Base-by-base conservation (phyloP, 768 basidiomycete genomes). In the Leccinum rimulosum region DNA sequence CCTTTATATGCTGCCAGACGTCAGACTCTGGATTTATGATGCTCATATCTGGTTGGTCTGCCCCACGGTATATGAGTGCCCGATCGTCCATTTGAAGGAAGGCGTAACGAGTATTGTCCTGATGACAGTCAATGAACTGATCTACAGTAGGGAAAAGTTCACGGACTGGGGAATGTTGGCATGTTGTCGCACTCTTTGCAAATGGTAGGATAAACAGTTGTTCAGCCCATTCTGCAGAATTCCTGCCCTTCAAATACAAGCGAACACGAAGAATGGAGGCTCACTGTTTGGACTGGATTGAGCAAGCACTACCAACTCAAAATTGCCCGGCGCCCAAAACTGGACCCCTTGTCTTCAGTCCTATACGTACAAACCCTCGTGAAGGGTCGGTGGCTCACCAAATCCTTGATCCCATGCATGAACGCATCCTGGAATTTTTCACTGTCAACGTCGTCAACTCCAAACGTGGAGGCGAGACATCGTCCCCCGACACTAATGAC, bases 1-100 rank as follows among this genome's bases (percentile, higher is more conserved):
- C 93, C 83, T 95, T 96, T 73, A 98, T 89, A 74, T 91, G 90
- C 66, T 98, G 94, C 95, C 96, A 98, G 17, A 98, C 95, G 67
- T 98, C 95, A 4, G 93, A 93, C 71, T 96, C 95, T 15, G 95
- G 95, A 69, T 98, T 98, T 68, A 98, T 97, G 58, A 99, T 88
- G 69, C 93, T 96, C 88, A 97, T 89, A 70, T 98, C 95, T 6
- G 96, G 95, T 71, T 98, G 95, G 72, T 98, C 96, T 30, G 95
- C 93, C 14, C 96, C 95, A 56, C 96, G 84, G 72, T 98, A 99
- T 15, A 98, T 86, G 1, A 97, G 80, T 2, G 91, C 90, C 45
- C 93, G 85, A 66, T 98, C 96, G 67, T 98, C 95, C 84, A 95
- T 85, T 74, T 96, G 94, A 43, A 98, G 79, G 75, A 96, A 96